Conservation (phyloP, 179 eudicot species). For the Corrigiola litoralis region DNA sequence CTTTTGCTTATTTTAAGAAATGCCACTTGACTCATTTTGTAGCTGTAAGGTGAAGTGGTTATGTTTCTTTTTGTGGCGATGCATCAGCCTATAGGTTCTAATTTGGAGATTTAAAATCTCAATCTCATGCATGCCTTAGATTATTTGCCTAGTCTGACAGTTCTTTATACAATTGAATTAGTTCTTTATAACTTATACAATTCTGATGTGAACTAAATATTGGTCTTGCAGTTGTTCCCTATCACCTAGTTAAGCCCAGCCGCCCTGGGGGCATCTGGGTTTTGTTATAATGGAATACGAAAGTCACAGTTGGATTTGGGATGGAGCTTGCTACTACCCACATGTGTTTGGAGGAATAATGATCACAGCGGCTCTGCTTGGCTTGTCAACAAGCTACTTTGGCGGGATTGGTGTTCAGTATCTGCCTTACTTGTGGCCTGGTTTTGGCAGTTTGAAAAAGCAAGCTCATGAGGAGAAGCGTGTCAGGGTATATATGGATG, state of each 20-base stretch:
- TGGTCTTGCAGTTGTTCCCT: conserved; percentile 22
- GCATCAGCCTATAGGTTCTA: not conserved
- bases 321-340: conserved; percentile 73
- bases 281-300: conserved; percentile 55
- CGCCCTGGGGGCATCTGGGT: conserved; percentile 31
- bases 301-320: conserved; percentile 57
- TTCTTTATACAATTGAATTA: not conserved
- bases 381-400: conserved; percentile 78
- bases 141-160: not conserved
- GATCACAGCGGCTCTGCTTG: conserved; percentile 82
- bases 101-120: too few species aligned
- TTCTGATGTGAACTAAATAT: conserved; percentile 10
- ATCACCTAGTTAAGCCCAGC: conserved; percentile 26
- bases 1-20: not conserved
- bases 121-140: not conserved
- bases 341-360: conserved; percentile 82
- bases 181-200: not conserved
- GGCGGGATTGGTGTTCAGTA: conserved; percentile 59
- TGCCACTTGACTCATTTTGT: not conserved
- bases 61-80: conserved; percentile 7
- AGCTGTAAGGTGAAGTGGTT: not conserved
- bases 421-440: conserved; percentile 61
- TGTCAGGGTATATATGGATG: conserved; percentile 91
- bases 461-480: conserved; percentile 51
- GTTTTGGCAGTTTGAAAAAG: conserved; percentile 54